Percentiles rank a stretch among this genome's conserved stretches.
phyloP scores from a whole-genome alignment of 2,329 filamentous ascomycete genomes.

The Mycocentrospora acerina region DNA sequence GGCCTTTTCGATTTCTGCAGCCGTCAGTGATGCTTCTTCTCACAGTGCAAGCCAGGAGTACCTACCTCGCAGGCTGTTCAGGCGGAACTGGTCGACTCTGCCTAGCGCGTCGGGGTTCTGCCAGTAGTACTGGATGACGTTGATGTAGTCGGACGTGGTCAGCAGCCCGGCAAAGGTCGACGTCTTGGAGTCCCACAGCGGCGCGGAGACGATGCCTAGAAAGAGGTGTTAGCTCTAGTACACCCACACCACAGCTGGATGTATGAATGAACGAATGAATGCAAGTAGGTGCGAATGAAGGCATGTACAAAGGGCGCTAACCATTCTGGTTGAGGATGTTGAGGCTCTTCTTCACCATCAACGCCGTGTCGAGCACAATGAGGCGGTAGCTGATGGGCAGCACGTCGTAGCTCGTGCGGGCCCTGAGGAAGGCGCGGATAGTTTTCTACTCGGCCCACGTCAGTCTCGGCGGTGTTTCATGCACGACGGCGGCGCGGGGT shows the following conservation, averaged over 20 bases:
- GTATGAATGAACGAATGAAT: too few species aligned
- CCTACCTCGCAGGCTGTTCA: conserved; percentile 92
- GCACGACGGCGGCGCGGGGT: background rate
- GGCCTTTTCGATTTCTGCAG: conserved; percentile 86
- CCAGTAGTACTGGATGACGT: conserved; percentile 98
- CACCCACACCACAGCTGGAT: background rate
- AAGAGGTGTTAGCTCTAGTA: conserved; percentile 12
- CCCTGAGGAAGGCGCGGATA: conserved; percentile 93
- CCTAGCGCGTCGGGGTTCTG: conserved; percentile 89
- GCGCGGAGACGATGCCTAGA: conserved; percentile 92
- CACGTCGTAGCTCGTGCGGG: conserved; percentile 96
- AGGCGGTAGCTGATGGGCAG: conserved; percentile 93
- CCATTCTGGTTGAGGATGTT: conserved; percentile 96
- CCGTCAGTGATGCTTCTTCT: conserved; percentile 9
- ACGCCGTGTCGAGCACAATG: conserved; percentile 90
- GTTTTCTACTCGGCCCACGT: conserved; percentile 58
- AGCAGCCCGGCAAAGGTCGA: conserved; percentile 92
- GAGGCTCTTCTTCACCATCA: conserved; percentile 95
- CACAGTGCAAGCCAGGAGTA: conserved; percentile 43
- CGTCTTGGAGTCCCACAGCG: conserved; percentile 91
- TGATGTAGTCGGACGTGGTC: conserved; percentile 96
- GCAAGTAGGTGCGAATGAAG: background rate
- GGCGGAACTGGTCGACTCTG: conserved; percentile 88
- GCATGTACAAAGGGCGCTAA: conserved; percentile 42
- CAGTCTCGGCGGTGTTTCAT: background rate